Conservation (phyloP, 495 filamentous ascomycete species). For the Aspergillus bridgeri region DNA sequence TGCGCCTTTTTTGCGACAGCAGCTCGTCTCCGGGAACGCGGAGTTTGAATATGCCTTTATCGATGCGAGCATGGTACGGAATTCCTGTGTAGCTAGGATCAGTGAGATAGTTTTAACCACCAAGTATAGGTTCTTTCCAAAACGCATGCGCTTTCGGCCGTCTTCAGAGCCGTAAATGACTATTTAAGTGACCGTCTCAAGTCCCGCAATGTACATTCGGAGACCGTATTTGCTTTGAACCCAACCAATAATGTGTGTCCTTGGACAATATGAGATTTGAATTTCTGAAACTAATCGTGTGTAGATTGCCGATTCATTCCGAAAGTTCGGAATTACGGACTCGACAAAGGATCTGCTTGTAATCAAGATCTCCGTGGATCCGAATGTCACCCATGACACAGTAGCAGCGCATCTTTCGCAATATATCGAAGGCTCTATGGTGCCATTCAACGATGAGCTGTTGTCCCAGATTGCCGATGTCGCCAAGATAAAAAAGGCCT, state of each 20-base stretch:
- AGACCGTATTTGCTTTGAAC: conserved; percentile 80
- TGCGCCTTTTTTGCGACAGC: conserved; percentile 67
- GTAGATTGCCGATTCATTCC: conserved; percentile 88
- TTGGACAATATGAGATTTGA: neutral
- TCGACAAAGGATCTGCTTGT: conserved; percentile 66
- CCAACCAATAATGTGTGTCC: conserved; percentile 76
- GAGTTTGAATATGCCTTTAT: conserved; percentile 93
- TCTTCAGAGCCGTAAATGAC: conserved; percentile 73
- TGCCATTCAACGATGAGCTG: conserved; percentile 61
- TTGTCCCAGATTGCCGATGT: conserved; percentile 59
- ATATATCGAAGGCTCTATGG: conserved; percentile 58
- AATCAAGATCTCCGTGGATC: conserved; percentile 61
- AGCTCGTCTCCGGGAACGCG: conserved; percentile 74
- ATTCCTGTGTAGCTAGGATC: neutral
- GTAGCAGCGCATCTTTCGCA: conserved; percentile 60
- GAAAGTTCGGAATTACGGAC: conserved; percentile 75
- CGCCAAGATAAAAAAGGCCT: conserved; percentile 71
- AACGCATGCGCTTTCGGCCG: conserved; percentile 68
- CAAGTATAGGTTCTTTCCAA: conserved; percentile 58
- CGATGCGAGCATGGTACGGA: conserved; percentile 66
- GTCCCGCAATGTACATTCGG: conserved; percentile 88
- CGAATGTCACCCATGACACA: conserved; percentile 47
- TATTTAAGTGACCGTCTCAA: conserved; percentile 57
- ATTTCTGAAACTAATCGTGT: conserved; percentile 19
- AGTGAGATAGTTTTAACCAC: conserved; percentile 11